phyloP scores from a whole-genome alignment of 2,329 filamentous ascomycete genomes.

The Leptographium wingfieldii region DNA sequence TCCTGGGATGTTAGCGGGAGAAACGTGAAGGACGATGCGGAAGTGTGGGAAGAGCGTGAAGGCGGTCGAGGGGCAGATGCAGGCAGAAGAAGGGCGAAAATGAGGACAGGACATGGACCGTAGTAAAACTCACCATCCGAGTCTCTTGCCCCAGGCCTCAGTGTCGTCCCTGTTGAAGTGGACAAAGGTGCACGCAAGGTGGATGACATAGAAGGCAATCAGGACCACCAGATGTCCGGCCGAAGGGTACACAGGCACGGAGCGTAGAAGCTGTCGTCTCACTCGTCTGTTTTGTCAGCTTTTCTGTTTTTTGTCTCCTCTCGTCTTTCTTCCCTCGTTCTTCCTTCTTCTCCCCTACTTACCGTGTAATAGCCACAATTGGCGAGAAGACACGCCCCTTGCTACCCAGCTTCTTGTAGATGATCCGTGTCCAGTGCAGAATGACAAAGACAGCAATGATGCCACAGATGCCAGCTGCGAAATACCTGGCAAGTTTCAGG shows the following conservation, averaged over 20 bases:
- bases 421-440: background rate
- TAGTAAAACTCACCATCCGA: conserved; percentile 1
- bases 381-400: background rate
- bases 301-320: too few species aligned
- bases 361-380: background rate
- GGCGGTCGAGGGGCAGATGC: too few species aligned
- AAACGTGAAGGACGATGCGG: too few species aligned
- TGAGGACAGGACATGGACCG: background rate
- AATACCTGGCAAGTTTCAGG: background rate
- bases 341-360: background rate
- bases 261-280: background rate
- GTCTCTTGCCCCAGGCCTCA: conserved; percentile 1
- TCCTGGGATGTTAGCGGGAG: conserved; percentile 20
- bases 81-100: too few species aligned
- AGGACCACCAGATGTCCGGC: background rate
- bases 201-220: background rate
- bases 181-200: background rate
- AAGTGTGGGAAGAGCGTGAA: background rate
- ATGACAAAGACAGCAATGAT: background rate
- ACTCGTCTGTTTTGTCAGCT: background rate
- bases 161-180: background rate
- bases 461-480: background rate
- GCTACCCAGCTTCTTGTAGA: background rate
- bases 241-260: background rate
- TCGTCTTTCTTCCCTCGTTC: too few species aligned